Evolutionary conservation across 176 grass and related monocot genomes (phyloP), one percentile per base, ranked within the genome.

Genomic region (Cocos nucifera): DNA sequence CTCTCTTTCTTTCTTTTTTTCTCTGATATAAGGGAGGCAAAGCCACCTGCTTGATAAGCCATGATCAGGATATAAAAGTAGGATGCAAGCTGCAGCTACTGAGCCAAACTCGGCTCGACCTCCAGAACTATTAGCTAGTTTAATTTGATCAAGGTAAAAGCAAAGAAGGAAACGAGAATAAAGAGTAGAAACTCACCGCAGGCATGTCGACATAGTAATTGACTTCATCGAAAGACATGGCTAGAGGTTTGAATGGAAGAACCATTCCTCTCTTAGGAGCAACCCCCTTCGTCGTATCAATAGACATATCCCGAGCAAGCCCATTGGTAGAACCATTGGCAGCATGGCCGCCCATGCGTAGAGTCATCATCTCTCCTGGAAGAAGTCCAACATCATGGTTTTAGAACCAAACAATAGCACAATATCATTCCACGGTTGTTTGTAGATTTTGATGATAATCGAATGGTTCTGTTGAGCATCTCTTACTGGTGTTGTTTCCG

Each of bases 121-220:
- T 30, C 5, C 28, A 1, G 28, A 0, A 30, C 28, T 30, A 30
- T 30, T 30, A 30, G 28, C 28, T 30, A 30, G 28, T 30, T 30
- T 30, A 5, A 30, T 30, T 30, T 30, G 12, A 44, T 44, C 51
- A 74, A 66, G 50, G 17, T 67, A 58, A 3, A 71, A 17, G 16
- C 65, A 61, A 69, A 16, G 61, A 59, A 51, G 30, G 50, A 75
- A 59, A 55, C 65, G 49, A 4, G 16, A 50, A 53, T 78, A 62
- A 72, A 56, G 17, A 62, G 53, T 14, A 56, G 69, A 69, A 65
- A 77, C 85, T 83, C 61, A 98, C 88, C 17, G 79, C 70, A 66
- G 93, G 93, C 93, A 98, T 98, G 71, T 98, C 88, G 0, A 98
- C 93, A 76, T 69, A 98, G 77, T 98, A 98, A 70, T 81, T 89